These are phyloP conservation scores for Parmelia sp. DNA, from an alignment of 495 filamentous ascomycete species.

Conservation along the genomic window DNA sequence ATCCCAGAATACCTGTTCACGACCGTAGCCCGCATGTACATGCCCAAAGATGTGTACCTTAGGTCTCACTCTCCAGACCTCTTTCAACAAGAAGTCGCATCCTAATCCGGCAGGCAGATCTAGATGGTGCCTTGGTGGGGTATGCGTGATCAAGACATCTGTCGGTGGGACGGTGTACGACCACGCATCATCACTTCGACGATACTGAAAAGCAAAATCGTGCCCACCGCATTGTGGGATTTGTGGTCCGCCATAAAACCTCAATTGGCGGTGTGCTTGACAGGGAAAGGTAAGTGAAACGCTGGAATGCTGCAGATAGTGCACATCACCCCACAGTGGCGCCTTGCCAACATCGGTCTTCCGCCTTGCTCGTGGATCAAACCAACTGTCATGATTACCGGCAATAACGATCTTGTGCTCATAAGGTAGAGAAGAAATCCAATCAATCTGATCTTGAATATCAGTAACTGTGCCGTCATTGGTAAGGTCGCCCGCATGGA, in stretches of 20 bases:
- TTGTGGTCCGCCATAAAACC: constrained; percentile 58
- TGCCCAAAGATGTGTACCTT: constrained; percentile 85
- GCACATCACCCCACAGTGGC: constrained; percentile 52
- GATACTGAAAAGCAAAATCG: constrained; percentile 64
- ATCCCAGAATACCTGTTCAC: constrained; percentile 70
- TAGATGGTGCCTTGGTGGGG: constrained; percentile 61
- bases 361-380: constrained; percentile 52
- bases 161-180: constrained; percentile 61
- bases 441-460: constrained; percentile 72
- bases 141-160: constrained; percentile 84
- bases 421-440: constrained; percentile 68
- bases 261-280: constrained; percentile 37
- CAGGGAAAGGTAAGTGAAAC: constrained; percentile 43
- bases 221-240: constrained; percentile 53
- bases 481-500: constrained; percentile 83
- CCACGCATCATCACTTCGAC: constrained; percentile 55
- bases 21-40: constrained; percentile 61
- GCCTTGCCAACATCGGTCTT: constrained; percentile 39
- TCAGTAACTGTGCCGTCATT: constrained; percentile 63
- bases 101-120: constrained; percentile 61
- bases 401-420: constrained; percentile 72
- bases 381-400: constrained; percentile 86
- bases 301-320: constrained; percentile 59
- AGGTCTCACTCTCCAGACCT: constrained; percentile 74
- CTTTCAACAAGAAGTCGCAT: constrained; percentile 65